Conservation (phyloP, 371 early-diverging fungal species). For the Quaeritorhiza haematococci region DNA sequence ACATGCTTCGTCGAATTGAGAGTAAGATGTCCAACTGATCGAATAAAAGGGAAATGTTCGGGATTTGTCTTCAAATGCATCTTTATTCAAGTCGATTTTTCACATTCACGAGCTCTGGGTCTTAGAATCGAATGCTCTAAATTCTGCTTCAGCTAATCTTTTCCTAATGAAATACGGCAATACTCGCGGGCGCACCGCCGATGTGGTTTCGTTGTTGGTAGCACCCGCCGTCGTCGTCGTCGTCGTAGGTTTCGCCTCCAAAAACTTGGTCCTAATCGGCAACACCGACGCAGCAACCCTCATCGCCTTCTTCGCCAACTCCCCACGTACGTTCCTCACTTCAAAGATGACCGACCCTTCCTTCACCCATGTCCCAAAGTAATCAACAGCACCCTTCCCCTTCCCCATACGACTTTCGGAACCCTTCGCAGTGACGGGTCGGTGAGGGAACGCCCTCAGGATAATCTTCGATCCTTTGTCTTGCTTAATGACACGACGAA, state of each 20-base stretch:
- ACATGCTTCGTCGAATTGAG: too few relatives aligned
- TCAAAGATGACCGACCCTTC: conserved; percentile 85
- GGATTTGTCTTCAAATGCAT: too few relatives aligned
- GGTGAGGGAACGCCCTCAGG: conserved; percentile 82
- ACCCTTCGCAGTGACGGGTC: conserved; percentile 88
- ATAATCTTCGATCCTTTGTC: conserved; percentile 84
- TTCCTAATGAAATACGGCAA: conserved; percentile 35
- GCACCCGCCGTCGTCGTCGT: too few relatives aligned
- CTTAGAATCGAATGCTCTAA: too few relatives aligned
- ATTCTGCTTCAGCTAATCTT: conserved; percentile 21
- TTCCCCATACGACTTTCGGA: conserved; percentile 95
- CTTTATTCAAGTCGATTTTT: too few relatives aligned
- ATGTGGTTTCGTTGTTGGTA: too few relatives aligned
- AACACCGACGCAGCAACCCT: conserved; percentile 28
- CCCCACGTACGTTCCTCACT: conserved; percentile 56
- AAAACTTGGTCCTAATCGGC: conserved; percentile 25
- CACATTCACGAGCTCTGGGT: too few relatives aligned
- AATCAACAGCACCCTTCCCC: conserved; percentile 93
- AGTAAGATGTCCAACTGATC: too few relatives aligned
- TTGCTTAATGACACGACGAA: conserved; percentile 75
- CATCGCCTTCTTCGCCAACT: conserved; percentile 36
- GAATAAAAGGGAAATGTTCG: too few relatives aligned
- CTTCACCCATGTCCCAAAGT: conserved; percentile 87
- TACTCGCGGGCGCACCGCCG: conserved; percentile 24
- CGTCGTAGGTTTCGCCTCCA: conserved; percentile 5